phyloP scores from a whole-genome alignment of 139 green algal genomes.

The Microglena sp. region DNA sequence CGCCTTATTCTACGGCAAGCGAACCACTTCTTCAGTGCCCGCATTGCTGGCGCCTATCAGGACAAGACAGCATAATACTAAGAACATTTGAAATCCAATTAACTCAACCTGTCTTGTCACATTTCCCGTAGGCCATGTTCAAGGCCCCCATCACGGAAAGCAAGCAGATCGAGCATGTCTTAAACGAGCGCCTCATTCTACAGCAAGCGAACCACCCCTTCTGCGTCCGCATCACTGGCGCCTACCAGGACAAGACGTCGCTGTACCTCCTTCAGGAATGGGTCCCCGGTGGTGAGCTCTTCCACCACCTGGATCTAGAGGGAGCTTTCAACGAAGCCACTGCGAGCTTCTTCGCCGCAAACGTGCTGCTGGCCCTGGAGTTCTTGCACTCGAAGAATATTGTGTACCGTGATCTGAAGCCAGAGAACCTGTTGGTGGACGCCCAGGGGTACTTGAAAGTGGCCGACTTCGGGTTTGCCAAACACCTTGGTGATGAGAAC shows the following conservation, averaged over 20 bases:
- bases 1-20: constrained; percentile 45
- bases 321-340: constrained; percentile 47
- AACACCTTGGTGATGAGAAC: constrained; percentile 52
- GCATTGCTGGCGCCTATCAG: constrained; percentile 55
- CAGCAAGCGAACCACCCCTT: constrained; percentile 46
- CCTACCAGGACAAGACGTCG: constrained; percentile 53
- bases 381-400: constrained; percentile 59
- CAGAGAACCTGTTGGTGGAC: constrained; percentile 79
- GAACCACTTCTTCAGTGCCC: constrained; percentile 48
- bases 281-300: constrained; percentile 66
- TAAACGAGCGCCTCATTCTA: constrained; percentile 60
- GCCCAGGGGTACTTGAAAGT: constrained; percentile 67
- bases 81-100: too few relatives aligned
- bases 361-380: constrained; percentile 60
- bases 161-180: constrained; percentile 70
- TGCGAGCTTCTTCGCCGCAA: constrained; percentile 64
- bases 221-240: constrained; percentile 47
- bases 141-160: constrained; percentile 61
- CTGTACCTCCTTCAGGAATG: constrained; percentile 68
- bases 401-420: constrained; percentile 73
- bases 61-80: constrained; percentile 48
- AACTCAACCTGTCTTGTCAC: not conserved
- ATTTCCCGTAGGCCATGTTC: constrained; percentile 44
- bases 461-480: constrained; percentile 76
- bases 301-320: constrained; percentile 60